These are phyloP conservation scores for Centella asiatica DNA, from an alignment of 129 eudicot genomes.

Conservation along the genomic window DNA sequence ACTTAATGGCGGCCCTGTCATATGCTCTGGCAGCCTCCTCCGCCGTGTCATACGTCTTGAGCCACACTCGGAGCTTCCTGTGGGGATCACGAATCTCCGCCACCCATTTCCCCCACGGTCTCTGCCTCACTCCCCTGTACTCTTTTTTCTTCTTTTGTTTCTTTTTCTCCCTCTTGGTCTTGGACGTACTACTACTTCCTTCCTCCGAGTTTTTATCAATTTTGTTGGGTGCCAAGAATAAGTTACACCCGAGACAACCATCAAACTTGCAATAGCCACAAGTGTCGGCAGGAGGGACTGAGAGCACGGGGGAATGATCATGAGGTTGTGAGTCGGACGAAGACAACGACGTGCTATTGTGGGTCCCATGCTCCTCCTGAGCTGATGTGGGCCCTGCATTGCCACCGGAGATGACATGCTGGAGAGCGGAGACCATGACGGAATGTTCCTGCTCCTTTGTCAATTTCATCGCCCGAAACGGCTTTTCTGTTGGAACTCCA, in stretches of 20 bases:
- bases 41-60: neutral
- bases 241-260: neutral
- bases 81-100: neutral
- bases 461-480: neutral
- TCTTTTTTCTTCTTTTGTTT: neutral
- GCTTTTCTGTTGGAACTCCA: neutral
- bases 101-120: conserved; percentile 8
- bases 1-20: neutral
- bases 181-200: too few relatives aligned
- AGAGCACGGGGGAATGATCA: neutral
- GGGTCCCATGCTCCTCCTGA: too few relatives aligned
- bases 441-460: neutral
- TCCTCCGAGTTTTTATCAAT: too few relatives aligned
- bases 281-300: neutral
- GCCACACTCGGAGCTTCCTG: neutral
- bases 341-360: neutral
- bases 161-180: too few relatives aligned
- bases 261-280: neutral
- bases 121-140: neutral
- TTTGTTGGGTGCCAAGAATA: neutral
- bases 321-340: neutral
- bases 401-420: neutral
- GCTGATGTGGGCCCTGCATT: neutral
- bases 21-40: neutral
- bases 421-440: neutral